Evolutionary conservation across 495 filamentous ascomycete species (phyloP), one percentile per base, ranked within the genome.

Genomic region (Aspergillus saccharolyticus): DNA sequence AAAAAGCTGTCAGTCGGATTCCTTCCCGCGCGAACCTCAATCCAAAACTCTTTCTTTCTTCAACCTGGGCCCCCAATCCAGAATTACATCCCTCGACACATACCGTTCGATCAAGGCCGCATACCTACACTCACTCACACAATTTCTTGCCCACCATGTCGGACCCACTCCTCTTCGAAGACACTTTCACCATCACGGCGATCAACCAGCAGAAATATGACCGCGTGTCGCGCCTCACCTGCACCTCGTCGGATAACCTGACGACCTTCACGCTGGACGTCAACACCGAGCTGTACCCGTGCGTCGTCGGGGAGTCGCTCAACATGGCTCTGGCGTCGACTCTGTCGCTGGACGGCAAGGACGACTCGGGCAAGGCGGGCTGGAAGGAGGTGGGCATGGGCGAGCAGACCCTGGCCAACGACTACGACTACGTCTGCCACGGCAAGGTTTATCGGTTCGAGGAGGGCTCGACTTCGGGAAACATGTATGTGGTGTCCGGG

Each of bases 391-490:
- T 86, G 22, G 80, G 78, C 61, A 79, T 84, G 70, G 85, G 83
- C 28, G 90, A 96, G 68, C 74, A 83, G 51, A 89, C 84, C 12
- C 76, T 99, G 42, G 91, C 94, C 19, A 91, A 97, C 70, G 85
- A 89, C 71, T 99, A 85, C 59, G 95, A 99, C 64, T 99, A 99
- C 70, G 94, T 97, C 46, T 96, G 91, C 72, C 85, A 96, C 72
- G 94, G 94, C 58, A 97, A 97, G 84, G 87, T 96, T 33, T 99
- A 99, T 77, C 86, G 91, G 63, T 97, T 97, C 70, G 91, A 95
- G 74, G 94, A 97, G 70, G 89, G 82, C 44, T 77, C 81, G 10
- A 85, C 88, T 61, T 84, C 84, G 28, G 84, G 88, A 67, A 89
- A 81, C 54, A 94, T 97, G 94, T 96, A 75, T 76, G 91, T 79